Conservation (phyloP, 371 early-diverging fungal species). For the Mucor lusitanicus region DNA sequence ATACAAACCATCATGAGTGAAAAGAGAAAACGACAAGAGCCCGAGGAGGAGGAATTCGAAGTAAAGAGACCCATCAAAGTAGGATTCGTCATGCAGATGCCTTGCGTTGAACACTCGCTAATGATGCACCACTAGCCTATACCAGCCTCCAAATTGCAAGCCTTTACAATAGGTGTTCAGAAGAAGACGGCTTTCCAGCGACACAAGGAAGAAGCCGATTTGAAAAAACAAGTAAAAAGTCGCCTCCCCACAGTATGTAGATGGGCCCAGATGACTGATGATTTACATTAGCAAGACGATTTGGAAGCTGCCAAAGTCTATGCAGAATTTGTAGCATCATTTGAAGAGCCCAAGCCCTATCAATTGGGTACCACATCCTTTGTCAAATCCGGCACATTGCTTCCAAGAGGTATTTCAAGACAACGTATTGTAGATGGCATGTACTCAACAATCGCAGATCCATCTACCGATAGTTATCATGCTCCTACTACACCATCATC, state of each 20-base stretch:
- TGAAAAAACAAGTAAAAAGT: conserved; percentile 70
- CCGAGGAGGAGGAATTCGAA: neutral
- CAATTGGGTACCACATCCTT: conserved; percentile 52
- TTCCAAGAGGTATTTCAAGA: conserved; percentile 3
- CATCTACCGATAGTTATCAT: neutral
- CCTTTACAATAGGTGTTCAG: conserved; percentile 67
- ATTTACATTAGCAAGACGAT: conserved; percentile 51
- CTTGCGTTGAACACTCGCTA: neutral
- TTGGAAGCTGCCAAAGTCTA: conserved; percentile 81
- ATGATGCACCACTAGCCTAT: conserved; percentile 38
- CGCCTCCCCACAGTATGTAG: too few relatives aligned
- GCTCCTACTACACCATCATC: neutral
- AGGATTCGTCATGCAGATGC: neutral
- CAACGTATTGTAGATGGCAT: neutral
- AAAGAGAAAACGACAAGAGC: conserved; percentile 24
- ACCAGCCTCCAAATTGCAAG: conserved; percentile 65
- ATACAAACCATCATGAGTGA: conserved; percentile 12
- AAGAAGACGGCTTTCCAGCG: conserved; percentile 76
- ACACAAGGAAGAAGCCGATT: conserved; percentile 75
- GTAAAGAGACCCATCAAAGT: conserved; percentile 11
- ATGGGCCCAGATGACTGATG: conserved; percentile 7
- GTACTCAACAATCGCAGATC: conserved; percentile 2
- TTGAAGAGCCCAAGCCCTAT: conserved; percentile 63
- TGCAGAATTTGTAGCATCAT: conserved; percentile 85
- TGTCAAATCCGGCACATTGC: conserved; percentile 62